phyloP scores from a whole-genome alignment of 2,329 filamentous ascomycete species.

The Anisogramma anomala region DNA sequence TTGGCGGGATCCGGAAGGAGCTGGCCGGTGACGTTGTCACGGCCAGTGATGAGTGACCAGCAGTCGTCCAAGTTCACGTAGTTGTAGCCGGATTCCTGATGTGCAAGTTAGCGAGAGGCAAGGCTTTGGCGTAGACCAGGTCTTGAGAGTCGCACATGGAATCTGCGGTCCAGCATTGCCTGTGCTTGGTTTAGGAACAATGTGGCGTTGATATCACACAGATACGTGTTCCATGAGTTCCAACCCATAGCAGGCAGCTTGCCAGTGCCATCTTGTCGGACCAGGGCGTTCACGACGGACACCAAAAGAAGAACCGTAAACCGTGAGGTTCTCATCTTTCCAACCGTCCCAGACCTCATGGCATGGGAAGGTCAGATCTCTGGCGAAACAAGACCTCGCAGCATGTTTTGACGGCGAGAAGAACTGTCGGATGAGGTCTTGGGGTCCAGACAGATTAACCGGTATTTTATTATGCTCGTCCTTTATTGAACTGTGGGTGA shows the following conservation, averaged over 20 bases:
- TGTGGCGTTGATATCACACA: slow-evolving; percentile 2
- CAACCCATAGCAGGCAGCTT: slow-evolving; percentile 4
- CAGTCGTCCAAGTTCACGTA: slow-evolving; percentile 8
- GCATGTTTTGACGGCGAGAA: not conserved
- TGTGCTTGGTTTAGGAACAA: slow-evolving; percentile 2
- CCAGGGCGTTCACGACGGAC: not conserved
- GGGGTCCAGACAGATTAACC: too few species aligned
- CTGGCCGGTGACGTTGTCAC: not conserved
- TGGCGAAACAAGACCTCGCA: not conserved
- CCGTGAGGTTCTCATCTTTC: not conserved
- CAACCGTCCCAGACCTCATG: too few species aligned
- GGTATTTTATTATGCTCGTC: too few species aligned
- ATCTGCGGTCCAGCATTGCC: slow-evolving; percentile 5
- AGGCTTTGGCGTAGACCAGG: not conserved
- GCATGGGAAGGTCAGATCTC: not conserved
- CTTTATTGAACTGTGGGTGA: too few species aligned
- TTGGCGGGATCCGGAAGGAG: not conserved
- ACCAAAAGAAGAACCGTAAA: not conserved
- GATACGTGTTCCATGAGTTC: slow-evolving; percentile 8
- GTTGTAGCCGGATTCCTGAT: slow-evolving; percentile 1
- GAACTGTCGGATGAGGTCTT: not conserved
- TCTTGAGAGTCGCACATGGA: not conserved
- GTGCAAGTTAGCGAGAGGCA: not conserved
- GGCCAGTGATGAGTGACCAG: slow-evolving; percentile 5
- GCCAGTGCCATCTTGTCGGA: slow-evolving; percentile 3